Evolutionary conservation across 352 stramenopile species (phyloP), one percentile per base, ranked within the genome.

Genomic region (Elongisporangium senticosum): DNA sequence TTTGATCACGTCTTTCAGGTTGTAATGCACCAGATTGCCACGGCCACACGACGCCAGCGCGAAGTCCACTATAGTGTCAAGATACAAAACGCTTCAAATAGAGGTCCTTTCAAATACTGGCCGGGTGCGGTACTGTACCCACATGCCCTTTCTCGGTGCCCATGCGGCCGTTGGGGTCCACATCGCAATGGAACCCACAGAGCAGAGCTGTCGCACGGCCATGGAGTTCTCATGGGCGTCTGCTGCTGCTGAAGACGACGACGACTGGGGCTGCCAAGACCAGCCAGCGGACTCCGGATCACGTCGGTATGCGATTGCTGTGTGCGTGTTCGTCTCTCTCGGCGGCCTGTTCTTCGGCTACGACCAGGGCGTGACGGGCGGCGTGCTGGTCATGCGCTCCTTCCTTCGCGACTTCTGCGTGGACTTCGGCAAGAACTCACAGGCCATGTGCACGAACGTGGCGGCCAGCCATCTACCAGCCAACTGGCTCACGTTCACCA

Each of bases 291-390:
- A 17, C 33, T 43, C 33, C 13, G 33, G 33, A 43, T 43, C 33
- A 14, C 40, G 59, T 55, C 20, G 49, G n/a, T 52, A 74, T 53
- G 73, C 68, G 19, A 69, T 76, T 49, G 49, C 75, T 49, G 71
- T 69, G 49, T 70, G 66, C 26, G 33, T 77, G 43, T 78, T 72
- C 24, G 68, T 66, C 22, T 79, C 73, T 49, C 62, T 82, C 13
- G 73, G 73, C 23, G 73, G 73, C 10, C 64, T 79, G 28, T 78
- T 79, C 62, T 77, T 83, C 49, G 74, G 74, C 51, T 83, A 79
- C 43, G 71, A 74, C 61, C 62, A 75, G 22, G 74, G 71, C 20
- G 69, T 79, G 22, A 80, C 69, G 1, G 64, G 69, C 37, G 68
- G 58, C 54, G 71, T 81, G 33, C 51, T 83, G 8, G 62, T 78